These are phyloP conservation scores for Spizellomyces sp. DNA, from an alignment of 192 early-diverging fungal genomes.

Conservation along the genomic window DNA sequence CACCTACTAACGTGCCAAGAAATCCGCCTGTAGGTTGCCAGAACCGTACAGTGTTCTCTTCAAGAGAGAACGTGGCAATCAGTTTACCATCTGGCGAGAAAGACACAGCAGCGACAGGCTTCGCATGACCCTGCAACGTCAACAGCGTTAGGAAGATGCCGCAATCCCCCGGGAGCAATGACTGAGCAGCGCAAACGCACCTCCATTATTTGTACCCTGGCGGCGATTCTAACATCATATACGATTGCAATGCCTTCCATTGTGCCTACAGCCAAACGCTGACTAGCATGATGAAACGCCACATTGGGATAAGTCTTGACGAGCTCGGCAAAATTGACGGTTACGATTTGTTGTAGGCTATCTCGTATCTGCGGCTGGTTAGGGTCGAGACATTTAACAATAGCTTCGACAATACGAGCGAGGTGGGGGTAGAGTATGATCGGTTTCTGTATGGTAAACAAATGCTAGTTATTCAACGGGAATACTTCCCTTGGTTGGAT, in stretches of 20 bases:
- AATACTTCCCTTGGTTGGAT: neutral
- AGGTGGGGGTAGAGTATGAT: constrained; percentile 64
- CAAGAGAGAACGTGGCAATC: constrained; percentile 68
- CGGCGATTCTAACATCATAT: constrained; percentile 83
- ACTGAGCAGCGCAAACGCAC: constrained; percentile 31
- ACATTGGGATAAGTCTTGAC: constrained; percentile 67
- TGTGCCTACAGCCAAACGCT: constrained; percentile 79
- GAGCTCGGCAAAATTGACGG: constrained; percentile 60
- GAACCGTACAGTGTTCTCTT: constrained; percentile 69
- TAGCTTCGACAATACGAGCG: constrained; percentile 67
- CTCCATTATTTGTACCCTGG: constrained; percentile 74
- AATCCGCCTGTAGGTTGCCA: constrained; percentile 76
- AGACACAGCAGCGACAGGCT: constrained; percentile 64
- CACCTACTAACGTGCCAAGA: constrained; percentile 68
- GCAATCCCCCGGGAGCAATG: neutral
- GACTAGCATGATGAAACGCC: constrained; percentile 71
- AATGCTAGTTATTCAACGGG: neutral
- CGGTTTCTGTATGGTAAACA: constrained; percentile 56
- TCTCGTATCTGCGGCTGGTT: constrained; percentile 75
- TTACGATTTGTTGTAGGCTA: constrained; percentile 60
- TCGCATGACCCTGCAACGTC: constrained; percentile 62
- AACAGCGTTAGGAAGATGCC: too few species aligned
- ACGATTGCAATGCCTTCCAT: constrained; percentile 73
- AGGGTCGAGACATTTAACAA: constrained; percentile 83
- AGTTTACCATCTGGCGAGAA: constrained; percentile 81